Evolutionary conservation across 768 basidiomycete genomes (phyloP), one percentile per base, ranked within the genome.

Genomic region (Russula compacta): DNA sequence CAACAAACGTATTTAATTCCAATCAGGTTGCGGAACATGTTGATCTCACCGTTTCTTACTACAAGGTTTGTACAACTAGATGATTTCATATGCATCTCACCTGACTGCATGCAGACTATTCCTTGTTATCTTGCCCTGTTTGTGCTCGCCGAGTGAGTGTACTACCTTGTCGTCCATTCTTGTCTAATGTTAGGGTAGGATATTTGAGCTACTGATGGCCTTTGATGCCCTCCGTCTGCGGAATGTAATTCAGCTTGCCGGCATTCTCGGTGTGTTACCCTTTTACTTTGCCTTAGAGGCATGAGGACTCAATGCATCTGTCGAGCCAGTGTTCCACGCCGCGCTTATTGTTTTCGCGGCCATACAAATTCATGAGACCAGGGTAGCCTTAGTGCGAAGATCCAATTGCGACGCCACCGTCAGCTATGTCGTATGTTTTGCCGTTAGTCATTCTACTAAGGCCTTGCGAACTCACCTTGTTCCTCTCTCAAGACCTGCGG

Each of bases 91-190:
- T 19, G 21, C 49, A 42, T 60, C 21, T 52, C 36, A 1, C 19
- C 64, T 63, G 71, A 39, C 17, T 55, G 19, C 44, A 14, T 54
- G 6, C 53, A 89, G 86, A 92, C 90, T 12, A 71, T 92, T 56
- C 85, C 89, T 63, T 92, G 90, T 72, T 93, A 92, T 71, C 82
- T 93, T 6, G 88, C 88, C 3, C 76, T 93, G 7, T 93, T 92
- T 71, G 84, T 85, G 29, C 76, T 93, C 10, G 91, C 87, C 59
- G 89, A 89, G 90, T 91, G 70, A 53, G 81, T 73, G 15, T 40
- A 42, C 54, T 15, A 50, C 44, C 36, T 48, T 14, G n/a, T 48
- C 51, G 21, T 24, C 17, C 10, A 14, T 19, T 46, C 35, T 38
- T 43, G 38, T 39, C 44, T 53, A 52, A 67, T 17, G 54, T 66